Percentiles rank a stretch among this genome's conserved stretches.
These are phyloP conservation scores for Pichia manshurica DNA, from an alignment of 805 yeast genomes.

Conservation along the genomic window DNA sequence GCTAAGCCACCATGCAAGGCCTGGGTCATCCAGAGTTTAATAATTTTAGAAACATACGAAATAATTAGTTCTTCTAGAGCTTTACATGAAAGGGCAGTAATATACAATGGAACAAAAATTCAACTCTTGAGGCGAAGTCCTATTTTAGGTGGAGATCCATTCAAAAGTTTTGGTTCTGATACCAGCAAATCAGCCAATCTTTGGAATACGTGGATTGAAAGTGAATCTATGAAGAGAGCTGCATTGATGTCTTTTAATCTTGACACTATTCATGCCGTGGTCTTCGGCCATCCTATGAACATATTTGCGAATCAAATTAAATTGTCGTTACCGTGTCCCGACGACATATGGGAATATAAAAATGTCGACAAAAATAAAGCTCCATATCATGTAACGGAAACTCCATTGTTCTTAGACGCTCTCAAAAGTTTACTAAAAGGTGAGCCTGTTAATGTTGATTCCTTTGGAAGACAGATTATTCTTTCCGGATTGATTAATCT, in stretches of 20 bases:
- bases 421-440: conserved; percentile 38
- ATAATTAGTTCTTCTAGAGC: conserved; percentile 38
- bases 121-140: conserved; percentile 46
- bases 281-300: conserved; percentile 61
- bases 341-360: conserved; percentile 41
- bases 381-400: conserved; percentile 14
- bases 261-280: conserved; percentile 66
- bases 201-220: conserved; percentile 64
- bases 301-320: conserved; percentile 49
- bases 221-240: conserved; percentile 65
- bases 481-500: conserved; percentile 58
- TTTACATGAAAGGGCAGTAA: conserved; percentile 46
- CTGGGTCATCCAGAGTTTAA: conserved; percentile 45
- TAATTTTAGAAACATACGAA: conserved; percentile 43
- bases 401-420: conserved; percentile 28
- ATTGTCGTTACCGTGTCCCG: conserved; percentile 52
- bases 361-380: conserved; percentile 17
- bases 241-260: conserved; percentile 72
- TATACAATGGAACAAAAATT: conserved; percentile 47
- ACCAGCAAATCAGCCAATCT: conserved; percentile 17
- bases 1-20: conserved; percentile 42
- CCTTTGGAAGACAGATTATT: conserved; percentile 57
- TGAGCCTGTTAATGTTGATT: conserved; percentile 36
- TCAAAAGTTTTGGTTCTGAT: conserved; percentile 28
- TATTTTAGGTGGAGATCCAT: conserved; percentile 38